Evolutionary conservation across 768 basidiomycete species (phyloP).

Genomic region (Agaricus bisporus): DNA sequence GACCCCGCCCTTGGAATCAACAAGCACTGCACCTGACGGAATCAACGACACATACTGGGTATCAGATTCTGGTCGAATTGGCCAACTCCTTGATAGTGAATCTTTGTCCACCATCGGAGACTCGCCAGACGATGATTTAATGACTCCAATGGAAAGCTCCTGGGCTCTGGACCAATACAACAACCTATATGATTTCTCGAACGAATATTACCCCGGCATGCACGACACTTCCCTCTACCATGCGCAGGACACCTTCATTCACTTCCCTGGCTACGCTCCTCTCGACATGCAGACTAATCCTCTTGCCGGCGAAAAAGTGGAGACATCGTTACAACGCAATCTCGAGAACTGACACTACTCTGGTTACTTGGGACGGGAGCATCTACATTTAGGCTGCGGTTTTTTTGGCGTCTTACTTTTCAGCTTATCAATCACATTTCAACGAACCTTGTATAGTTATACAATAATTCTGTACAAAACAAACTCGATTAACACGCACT

Average conservation of each 20-base stretch:
- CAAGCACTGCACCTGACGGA: neutral
- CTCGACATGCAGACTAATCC: neutral
- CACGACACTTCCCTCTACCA: neutral
- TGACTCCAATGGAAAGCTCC: neutral
- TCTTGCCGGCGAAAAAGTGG: neutral
- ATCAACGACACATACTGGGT: neutral
- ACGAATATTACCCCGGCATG: neutral
- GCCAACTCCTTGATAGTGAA: neutral
- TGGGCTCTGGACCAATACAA: constrained; percentile 10
- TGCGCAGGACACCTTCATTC: neutral
- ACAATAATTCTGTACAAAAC: neutral
- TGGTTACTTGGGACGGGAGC: too few species aligned
- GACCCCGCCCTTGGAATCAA: neutral
- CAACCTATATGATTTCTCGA: constrained; percentile 2
- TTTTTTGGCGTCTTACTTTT: neutral
- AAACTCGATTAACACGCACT: too few species aligned
- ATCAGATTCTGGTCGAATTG: neutral
- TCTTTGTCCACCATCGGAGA: neutral
- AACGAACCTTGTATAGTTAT: neutral
- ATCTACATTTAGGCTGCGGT: neutral
- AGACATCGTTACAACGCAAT: neutral
- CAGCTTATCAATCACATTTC: neutral
- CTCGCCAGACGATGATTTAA: neutral
- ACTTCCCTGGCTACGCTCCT: neutral
- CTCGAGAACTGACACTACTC: too few species aligned